Conservation (phyloP, 2,329 filamentous ascomycete species). For the Calonectria henricotiae region DNA sequence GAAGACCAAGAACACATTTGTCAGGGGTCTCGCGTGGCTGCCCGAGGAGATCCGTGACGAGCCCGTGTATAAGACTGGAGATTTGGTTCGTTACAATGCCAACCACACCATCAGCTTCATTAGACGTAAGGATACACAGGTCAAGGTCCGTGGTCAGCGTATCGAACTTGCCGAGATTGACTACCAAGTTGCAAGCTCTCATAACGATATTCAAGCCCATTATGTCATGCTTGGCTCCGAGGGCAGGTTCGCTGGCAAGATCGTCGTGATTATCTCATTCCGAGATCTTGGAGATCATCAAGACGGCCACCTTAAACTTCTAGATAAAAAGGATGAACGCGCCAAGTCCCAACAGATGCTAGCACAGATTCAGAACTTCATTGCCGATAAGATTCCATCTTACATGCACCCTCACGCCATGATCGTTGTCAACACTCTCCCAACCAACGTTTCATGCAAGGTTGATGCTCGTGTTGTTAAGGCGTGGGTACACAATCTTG, state of each 20-base stretch:
- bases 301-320: slow-evolving; percentile 1
- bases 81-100: slow-evolving; percentile 26
- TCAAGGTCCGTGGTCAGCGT: slow-evolving; percentile 28
- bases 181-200: slow-evolving; percentile 20
- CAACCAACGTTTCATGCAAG: slow-evolving; percentile 21
- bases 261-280: neutral
- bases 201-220: slow-evolving; percentile 8
- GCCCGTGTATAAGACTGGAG: slow-evolving; percentile 31
- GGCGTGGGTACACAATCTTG: slow-evolving; percentile 6
- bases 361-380: slow-evolving; percentile 5
- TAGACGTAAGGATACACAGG: slow-evolving; percentile 27
- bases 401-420: slow-evolving; percentile 32
- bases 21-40: slow-evolving; percentile 20
- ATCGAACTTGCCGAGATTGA: slow-evolving; percentile 28
- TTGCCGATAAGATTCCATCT: slow-evolving; percentile 23
- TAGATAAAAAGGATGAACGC: neutral
- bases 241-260: neutral
- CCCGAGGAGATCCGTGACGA: neutral
- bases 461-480: slow-evolving; percentile 14
- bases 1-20: slow-evolving; percentile 12
- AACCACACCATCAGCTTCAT: slow-evolving; percentile 26
- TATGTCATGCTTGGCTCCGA: slow-evolving; percentile 4
- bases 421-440: slow-evolving; percentile 20
- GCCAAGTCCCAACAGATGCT: neutral
- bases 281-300: slow-evolving; percentile 12